These are phyloP conservation scores for Zalaria obscura DNA, from an alignment of 2,329 filamentous ascomycete species.

Conservation along the genomic window DNA sequence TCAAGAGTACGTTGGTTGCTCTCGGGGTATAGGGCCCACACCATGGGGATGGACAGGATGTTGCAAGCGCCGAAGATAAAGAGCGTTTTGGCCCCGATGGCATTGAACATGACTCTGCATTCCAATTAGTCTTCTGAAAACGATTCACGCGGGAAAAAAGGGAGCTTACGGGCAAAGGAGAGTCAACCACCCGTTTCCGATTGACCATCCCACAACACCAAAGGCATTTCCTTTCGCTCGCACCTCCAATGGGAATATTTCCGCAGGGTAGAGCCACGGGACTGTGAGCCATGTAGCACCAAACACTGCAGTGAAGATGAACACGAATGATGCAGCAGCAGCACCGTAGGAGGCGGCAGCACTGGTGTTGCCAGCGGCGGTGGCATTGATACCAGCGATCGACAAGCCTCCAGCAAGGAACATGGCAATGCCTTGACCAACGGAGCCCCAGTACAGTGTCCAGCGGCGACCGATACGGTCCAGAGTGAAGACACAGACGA, in stretches of 20 bases:
- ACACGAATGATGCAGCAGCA: conserved; percentile 57
- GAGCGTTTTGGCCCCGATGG: conserved; percentile 55
- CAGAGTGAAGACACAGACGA: conserved; percentile 21
- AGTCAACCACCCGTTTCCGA: conserved; percentile 50
- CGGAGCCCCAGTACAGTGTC: conserved; percentile 21
- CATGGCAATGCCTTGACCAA: conserved; percentile 19
- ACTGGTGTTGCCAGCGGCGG: conserved; percentile 9
- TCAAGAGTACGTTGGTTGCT: conserved; percentile 32
- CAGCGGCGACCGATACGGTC: conserved; percentile 19
- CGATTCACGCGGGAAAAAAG: neutral
- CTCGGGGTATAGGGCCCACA: conserved; percentile 63
- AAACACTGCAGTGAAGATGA: conserved; percentile 52
- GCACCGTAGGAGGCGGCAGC: conserved; percentile 23
- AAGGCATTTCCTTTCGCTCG: conserved; percentile 63
- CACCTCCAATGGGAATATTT: conserved; percentile 59
- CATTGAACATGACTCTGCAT: conserved; percentile 39
- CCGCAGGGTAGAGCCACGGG: conserved; percentile 38
- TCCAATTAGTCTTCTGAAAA: neutral
- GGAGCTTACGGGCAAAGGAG: neutral
- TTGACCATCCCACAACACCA: conserved; percentile 63
- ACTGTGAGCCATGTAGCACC: conserved; percentile 49
- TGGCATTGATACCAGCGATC: conserved; percentile 13
- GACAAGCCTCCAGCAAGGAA: conserved; percentile 19
- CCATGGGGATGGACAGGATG: conserved; percentile 49
- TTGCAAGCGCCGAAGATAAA: conserved; percentile 62